Base-by-base conservation (phyloP, 2,329 filamentous ascomycete species). In the Myriangium duriaei region DNA sequence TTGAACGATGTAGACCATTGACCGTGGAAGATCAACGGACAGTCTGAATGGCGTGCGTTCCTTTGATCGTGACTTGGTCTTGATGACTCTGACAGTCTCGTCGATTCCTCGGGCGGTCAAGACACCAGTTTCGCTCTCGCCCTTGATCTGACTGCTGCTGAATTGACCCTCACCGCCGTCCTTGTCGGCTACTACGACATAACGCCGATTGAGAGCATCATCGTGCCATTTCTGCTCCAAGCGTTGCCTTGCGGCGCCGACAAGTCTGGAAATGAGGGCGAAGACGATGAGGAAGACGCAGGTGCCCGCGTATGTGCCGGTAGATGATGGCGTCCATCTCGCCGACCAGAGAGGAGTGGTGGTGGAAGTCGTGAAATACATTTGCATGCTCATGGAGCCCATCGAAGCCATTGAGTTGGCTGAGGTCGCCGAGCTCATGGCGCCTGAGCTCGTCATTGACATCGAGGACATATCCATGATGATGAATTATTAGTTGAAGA, bases 221-320 rank as follows among this genome's bases (percentile, higher is more conserved):
- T 82, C 76, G 32, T 80, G 61, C 79, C 84, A 92, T 71, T 73
- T 56, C 63, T 71, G 59, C 64, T 75, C 62, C 62, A 74, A 59
- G 11, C 64, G 51, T 15, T 64, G 55, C 55, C 84, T 85, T 50
- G 73, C 65, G 2, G 86, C 86, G 35, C 88, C 63, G 11, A 94
- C 66, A 13, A 67, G 62, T 37, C 87, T 81, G 52, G 79, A 76
- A 40, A 80, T 52, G 43, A 78, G 66, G 43, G 77, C 78, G 36
- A 96, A 76, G 31, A 81, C 49, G 55, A 94, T 77, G 42, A 95
- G 71, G 62, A 95, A 95, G 57, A 95, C 82, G 65, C 88, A 93
- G 17, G 85, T 93, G 40, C 76, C 88, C 2, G 84, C 85, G 60
- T 95, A 96, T 42, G 71, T 64, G 49, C 79, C 84, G 4, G 69